These are phyloP conservation scores for Paralagenidium karlingii DNA, from an alignment of 352 stramenopile species.

Conservation along the genomic window DNA sequence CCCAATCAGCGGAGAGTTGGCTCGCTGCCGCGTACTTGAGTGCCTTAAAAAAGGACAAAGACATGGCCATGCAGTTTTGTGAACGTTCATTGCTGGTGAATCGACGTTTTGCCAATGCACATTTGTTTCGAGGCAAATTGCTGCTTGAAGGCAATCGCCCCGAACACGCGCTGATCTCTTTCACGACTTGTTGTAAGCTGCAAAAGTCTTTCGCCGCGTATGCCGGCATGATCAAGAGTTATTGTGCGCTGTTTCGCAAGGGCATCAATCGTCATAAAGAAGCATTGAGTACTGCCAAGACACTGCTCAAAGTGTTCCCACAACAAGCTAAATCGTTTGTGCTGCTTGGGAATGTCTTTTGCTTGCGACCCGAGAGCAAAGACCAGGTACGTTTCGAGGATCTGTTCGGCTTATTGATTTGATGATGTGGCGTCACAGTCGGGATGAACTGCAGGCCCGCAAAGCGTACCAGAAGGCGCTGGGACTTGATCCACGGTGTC, in stretches of 20 bases:
- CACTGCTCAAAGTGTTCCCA: slow-evolving; percentile 54
- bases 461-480: slow-evolving; percentile 50
- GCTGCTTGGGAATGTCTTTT: slow-evolving; percentile 62
- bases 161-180: slow-evolving; percentile 46
- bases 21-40: slow-evolving; percentile 65
- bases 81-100: slow-evolving; percentile 40
- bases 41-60: slow-evolving; percentile 56
- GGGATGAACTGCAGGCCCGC: slow-evolving; percentile 33
- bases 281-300: slow-evolving; percentile 48
- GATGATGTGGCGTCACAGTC: no score
- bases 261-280: slow-evolving; percentile 66
- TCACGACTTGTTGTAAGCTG: slow-evolving; percentile 51
- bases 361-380: slow-evolving; percentile 34
- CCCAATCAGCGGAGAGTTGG: slow-evolving; percentile 38
- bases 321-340: slow-evolving; percentile 53
- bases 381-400: slow-evolving; percentile 2
- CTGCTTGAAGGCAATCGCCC: slow-evolving; percentile 47
- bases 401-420: neutral
- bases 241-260: slow-evolving; percentile 48
- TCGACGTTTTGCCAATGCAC: slow-evolving; percentile 24
- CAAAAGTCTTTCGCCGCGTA: slow-evolving; percentile 48
- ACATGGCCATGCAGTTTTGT: slow-evolving; percentile 55
- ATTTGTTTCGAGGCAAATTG: slow-evolving; percentile 46
- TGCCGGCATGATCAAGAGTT: slow-evolving; percentile 56
- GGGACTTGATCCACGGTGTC: slow-evolving; percentile 39